Evolutionary conservation across 352 stramenopile species (phyloP).

Genomic region (Globisporangium lucens): DNA sequence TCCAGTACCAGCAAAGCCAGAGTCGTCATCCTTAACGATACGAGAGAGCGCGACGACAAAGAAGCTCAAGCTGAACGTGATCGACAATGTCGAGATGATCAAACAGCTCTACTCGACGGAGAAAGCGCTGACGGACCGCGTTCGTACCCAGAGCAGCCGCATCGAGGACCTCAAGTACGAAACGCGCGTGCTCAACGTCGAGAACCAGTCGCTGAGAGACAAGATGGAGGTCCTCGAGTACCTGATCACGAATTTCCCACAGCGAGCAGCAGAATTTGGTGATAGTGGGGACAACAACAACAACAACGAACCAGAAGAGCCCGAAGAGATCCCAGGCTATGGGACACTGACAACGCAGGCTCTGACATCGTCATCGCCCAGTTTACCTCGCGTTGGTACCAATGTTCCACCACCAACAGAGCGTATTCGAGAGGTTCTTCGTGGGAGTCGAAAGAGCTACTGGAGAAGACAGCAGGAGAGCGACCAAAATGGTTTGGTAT

Average conservation of each 20-base stretch:
- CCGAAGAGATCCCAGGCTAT: conserved; percentile 37
- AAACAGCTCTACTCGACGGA: conserved; percentile 50
- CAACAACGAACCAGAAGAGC: conserved; percentile 13
- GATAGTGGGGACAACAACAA: background rate
- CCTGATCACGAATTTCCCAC: conserved; percentile 20
- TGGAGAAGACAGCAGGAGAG: background rate
- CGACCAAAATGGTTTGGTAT: background rate
- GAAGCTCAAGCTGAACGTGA: conserved; percentile 47
- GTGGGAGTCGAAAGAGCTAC: conserved; percentile 7
- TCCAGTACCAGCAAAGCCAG: conserved; percentile 1
- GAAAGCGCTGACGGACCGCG: conserved; percentile 30
- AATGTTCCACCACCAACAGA: conserved; percentile 19
- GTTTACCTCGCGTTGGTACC: conserved; percentile 7
- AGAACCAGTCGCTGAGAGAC: conserved; percentile 54
- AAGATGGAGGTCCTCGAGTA: conserved; percentile 64
- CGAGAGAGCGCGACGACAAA: conserved; percentile 14
- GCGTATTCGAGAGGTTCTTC: conserved; percentile 22
- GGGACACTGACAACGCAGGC: conserved; percentile 18
- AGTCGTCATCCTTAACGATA: background rate
- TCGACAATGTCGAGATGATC: conserved; percentile 60
- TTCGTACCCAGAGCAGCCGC: conserved; percentile 18
- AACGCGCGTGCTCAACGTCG: conserved; percentile 40
- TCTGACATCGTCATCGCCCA: conserved; percentile 1
- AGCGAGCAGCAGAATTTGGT: background rate
- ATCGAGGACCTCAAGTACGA: conserved; percentile 33